phyloP scores from a whole-genome alignment of 1,139 yeast species.

The Protomyces arabidopsidicola region DNA sequence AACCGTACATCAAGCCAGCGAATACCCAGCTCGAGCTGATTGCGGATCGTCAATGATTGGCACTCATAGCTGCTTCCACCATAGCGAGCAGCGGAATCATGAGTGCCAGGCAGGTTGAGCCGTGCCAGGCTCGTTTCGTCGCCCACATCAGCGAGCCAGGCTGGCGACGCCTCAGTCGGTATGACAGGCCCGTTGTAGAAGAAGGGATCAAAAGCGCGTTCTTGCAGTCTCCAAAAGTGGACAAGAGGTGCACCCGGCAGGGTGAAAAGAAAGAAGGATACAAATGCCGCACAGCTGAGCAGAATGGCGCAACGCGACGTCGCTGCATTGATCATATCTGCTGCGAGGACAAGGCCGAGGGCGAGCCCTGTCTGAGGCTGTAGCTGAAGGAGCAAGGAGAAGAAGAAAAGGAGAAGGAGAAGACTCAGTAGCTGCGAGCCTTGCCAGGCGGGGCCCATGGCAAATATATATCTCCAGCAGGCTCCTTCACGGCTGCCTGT shows the following conservation, averaged over 20 bases:
- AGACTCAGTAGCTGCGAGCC: too few relatives aligned
- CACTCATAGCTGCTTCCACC: conserved; percentile 20
- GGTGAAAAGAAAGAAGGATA: not conserved
- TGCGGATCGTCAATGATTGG: conserved; percentile 11
- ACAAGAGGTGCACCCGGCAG: not conserved
- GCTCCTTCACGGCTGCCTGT: too few relatives aligned
- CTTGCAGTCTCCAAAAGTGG: not conserved
- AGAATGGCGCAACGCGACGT: not conserved
- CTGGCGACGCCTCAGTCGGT: not conserved
- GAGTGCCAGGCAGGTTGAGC: conserved; percentile 18
- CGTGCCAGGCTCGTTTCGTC: conserved; percentile 8
- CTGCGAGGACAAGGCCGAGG: not conserved
- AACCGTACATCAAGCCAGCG: conserved; percentile 20
- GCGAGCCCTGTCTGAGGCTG: not conserved
- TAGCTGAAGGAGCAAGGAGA: not conserved
- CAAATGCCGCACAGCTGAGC: not conserved
- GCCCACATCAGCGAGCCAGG: conserved; percentile 7
- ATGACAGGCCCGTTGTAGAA: not conserved
- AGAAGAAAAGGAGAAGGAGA: not conserved
- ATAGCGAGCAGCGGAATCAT: conserved; percentile 17
- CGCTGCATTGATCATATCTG: not conserved
- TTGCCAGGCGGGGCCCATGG: too few relatives aligned
- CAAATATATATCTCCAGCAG: too few relatives aligned
- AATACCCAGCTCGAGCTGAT: conserved; percentile 13
- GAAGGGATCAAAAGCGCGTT: not conserved